Conservation (phyloP, 2,329 filamentous ascomycete genomes). For the Hymenoscyphus linearis region DNA sequence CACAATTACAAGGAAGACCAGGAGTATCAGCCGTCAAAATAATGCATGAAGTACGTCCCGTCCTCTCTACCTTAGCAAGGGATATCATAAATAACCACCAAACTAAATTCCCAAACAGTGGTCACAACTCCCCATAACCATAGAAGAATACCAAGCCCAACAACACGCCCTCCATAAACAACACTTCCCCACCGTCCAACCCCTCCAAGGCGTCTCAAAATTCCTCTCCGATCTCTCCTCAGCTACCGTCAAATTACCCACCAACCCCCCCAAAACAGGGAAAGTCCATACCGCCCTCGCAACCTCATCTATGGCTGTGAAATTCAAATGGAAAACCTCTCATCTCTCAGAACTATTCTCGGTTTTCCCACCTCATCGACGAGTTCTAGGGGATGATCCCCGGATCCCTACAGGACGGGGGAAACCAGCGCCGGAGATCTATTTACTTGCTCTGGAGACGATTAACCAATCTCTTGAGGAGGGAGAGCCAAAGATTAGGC, state of each 20-base stretch:
- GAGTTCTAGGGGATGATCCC: slow-evolving; percentile 79
- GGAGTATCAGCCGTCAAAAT: slow-evolving; percentile 45
- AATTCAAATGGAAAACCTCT: slow-evolving; percentile 33
- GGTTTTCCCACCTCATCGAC: slow-evolving; percentile 63
- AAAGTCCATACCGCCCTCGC: slow-evolving; percentile 73
- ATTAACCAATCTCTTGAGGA: slow-evolving; percentile 70
- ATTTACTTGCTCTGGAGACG: slow-evolving; percentile 75
- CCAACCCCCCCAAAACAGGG: neutral
- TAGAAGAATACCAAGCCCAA: slow-evolving; percentile 59
- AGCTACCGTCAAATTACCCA: slow-evolving; percentile 15
- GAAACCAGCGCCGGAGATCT: slow-evolving; percentile 94
- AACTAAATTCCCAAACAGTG: slow-evolving; percentile 40
- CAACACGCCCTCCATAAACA: slow-evolving; percentile 60
- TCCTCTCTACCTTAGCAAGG: too few relatives aligned
- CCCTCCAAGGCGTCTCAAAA: slow-evolving; percentile 70
- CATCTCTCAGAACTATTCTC: slow-evolving; percentile 55
- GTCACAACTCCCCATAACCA: slow-evolving; percentile 75
- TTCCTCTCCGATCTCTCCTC: slow-evolving; percentile 55
- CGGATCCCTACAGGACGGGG: slow-evolving; percentile 75
- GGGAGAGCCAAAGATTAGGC: slow-evolving; percentile 60
- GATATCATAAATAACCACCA: neutral
- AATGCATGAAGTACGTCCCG: slow-evolving; percentile 47
- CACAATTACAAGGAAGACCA: slow-evolving; percentile 53
- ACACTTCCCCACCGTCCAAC: slow-evolving; percentile 68
- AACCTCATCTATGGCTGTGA: slow-evolving; percentile 56